These are phyloP conservation scores for Coemansia sp. DNA, from an alignment of 192 early-diverging fungal genomes.

Conservation along the genomic window DNA sequence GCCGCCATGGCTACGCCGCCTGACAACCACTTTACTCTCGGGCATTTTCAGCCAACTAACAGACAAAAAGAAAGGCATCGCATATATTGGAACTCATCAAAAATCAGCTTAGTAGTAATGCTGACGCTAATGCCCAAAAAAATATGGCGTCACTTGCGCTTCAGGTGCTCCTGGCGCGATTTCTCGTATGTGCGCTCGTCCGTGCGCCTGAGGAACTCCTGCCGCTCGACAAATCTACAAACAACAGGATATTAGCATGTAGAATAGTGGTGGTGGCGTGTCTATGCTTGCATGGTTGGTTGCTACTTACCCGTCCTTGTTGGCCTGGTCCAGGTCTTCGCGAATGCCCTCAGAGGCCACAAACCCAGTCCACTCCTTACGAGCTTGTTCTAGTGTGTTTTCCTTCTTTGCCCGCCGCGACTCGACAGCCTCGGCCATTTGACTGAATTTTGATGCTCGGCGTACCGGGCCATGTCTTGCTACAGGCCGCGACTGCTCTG, in stretches of 20 bases:
- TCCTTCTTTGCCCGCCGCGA: slow-evolving; percentile 41
- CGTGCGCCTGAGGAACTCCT: slow-evolving; percentile 47
- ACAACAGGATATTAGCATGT: neutral
- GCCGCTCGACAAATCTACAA: slow-evolving; percentile 47
- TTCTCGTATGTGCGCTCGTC: slow-evolving; percentile 46
- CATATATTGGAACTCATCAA: neutral
- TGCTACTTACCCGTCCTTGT: slow-evolving; percentile 51
- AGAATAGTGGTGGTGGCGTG: neutral
- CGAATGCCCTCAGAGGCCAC: slow-evolving; percentile 45
- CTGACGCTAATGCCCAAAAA: neutral
- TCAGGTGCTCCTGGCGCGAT: slow-evolving; percentile 11
- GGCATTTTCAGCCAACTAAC: slow-evolving; percentile 1
- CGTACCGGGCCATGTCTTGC: slow-evolving; percentile 11
- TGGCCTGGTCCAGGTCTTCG: slow-evolving; percentile 49
- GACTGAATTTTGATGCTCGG: slow-evolving; percentile 50
- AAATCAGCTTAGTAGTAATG: slow-evolving; percentile 8
- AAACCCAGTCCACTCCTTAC: slow-evolving; percentile 52
- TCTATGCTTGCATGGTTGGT: neutral
- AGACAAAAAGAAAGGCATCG: neutral
- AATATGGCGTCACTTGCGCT: slow-evolving; percentile 18
- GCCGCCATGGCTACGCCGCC: neutral
- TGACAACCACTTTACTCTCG: neutral
- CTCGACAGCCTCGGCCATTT: slow-evolving; percentile 47
- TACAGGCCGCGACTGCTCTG: neutral
- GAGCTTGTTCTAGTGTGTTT: slow-evolving; percentile 49